Evolutionary conservation across 2,329 filamentous ascomycete species (phyloP), one percentile per base, ranked within the genome.

Genomic region (Exophiala viscosa): DNA sequence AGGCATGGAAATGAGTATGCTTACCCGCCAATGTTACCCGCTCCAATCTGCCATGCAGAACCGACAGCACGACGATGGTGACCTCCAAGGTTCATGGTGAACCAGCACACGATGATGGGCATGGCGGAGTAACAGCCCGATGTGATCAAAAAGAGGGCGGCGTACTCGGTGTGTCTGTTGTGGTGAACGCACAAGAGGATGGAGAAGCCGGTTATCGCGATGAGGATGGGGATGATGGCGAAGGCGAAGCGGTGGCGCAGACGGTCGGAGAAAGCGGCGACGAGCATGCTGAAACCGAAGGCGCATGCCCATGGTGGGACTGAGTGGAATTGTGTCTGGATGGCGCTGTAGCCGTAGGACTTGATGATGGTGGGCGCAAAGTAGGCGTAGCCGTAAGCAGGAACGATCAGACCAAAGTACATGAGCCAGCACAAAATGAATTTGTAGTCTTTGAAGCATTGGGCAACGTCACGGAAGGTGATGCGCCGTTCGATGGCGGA

Each of bases 331-430:
- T 81, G 78, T 0, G 78, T 81, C 57, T 77, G 68, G 55, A 81
- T 79, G 1, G 69, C 64, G n/a, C 70, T 68, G 67, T 80, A 81
- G 35, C 84, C 75, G 65, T 86, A 89, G 6, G 77, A 81, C 60
- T 76, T 71, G 65, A 91, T 82, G 65, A 90, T 90, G 35, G 81
- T 80, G 0, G 87, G 86, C 1, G 85, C 78, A 63, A 91, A 91
- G 72, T 87, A 90, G 41, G 87, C 86, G 64, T 88, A 91, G 50
- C 71, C 70, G 50, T 39, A 59, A 11, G 57, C 55, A 0, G 87
- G 86, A 1, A 91, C 86, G 60, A 90, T 83, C 54, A 90, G 76
- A 9, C 87, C 87, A 62, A 91, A 84, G 70, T 91, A 92, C 86
- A 90, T 90, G 67, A 90, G 76, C 0, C 85, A 86, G 40, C 85